phyloP scores from a whole-genome alignment of 495 filamentous ascomycete genomes.

The Penicillium pulvis region DNA sequence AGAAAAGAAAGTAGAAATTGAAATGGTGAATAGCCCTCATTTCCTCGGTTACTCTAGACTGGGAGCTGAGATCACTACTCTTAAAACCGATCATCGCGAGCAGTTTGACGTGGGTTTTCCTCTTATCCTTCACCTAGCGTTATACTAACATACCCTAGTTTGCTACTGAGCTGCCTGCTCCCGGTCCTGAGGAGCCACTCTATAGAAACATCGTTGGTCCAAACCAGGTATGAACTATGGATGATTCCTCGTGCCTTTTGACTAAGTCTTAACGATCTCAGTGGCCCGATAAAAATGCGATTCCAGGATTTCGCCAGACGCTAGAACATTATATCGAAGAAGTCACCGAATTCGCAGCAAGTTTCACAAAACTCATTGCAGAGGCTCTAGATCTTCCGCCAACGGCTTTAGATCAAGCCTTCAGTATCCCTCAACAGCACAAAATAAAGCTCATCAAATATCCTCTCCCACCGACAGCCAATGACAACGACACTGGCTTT shows the following conservation, averaged over 20 bases:
- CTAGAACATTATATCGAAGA: conserved; percentile 74
- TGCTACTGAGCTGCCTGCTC: conserved; percentile 66
- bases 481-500: conserved; percentile 10
- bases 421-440: conserved; percentile 79
- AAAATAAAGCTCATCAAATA: conserved; percentile 93
- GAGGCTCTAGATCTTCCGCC: conserved; percentile 78
- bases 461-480: conserved; percentile 54
- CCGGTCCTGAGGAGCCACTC: conserved; percentile 61
- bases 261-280: conserved; percentile 27
- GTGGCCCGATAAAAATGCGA: conserved; percentile 72
- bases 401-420: conserved; percentile 72
- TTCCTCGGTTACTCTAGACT: conserved; percentile 57
- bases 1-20: conserved; percentile 82
- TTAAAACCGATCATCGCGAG: conserved; percentile 60
- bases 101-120: conserved; percentile 80
- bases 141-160: conserved; percentile 28
- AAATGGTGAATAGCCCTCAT: conserved; percentile 82
- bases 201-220: conserved; percentile 83
- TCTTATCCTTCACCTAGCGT: background rate
- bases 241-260: background rate
- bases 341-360: conserved; percentile 69
- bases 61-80: conserved; percentile 50
- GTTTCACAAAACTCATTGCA: conserved; percentile 82
- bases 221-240: conserved; percentile 50
- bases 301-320: conserved; percentile 72